A percentile compares a stretch with the other conserved stretches of the same genome.
Conservation (phyloP, 257 asterid species). For the Rehmannia glutinosa region DNA sequence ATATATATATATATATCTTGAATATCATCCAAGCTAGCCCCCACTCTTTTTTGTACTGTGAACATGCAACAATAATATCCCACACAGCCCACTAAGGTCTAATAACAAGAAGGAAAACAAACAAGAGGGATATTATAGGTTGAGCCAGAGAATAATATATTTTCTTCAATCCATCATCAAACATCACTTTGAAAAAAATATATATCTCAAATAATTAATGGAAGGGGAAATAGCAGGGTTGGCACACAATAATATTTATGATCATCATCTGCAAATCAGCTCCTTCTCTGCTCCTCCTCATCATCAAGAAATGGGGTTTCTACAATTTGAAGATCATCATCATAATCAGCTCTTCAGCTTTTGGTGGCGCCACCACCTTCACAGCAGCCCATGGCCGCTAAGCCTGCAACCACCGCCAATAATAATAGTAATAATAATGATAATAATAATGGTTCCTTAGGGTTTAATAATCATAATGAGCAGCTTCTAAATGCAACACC, state of each 20-base stretch:
- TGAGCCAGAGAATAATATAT: neutral
- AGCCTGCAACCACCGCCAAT: slow-evolving; percentile 18
- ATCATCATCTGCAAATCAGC: slow-evolving; percentile 42
- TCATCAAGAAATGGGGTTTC: slow-evolving; percentile 65
- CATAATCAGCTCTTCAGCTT: slow-evolving; percentile 57
- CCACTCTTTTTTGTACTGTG: slow-evolving; percentile 34
- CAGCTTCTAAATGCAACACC: slow-evolving; percentile 46
- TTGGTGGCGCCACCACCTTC: slow-evolving; percentile 36
- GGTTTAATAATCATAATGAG: slow-evolving; percentile 44
- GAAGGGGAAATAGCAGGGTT: slow-evolving; percentile 65
- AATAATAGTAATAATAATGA: no score
- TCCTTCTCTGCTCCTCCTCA: slow-evolving; percentile 31
- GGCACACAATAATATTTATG: slow-evolving; percentile 43
- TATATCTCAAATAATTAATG: slow-evolving; percentile 28
- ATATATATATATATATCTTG: neutral
- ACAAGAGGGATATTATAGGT: neutral
- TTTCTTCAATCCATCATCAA: slow-evolving; percentile 38
- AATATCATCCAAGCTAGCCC: neutral
- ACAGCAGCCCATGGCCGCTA: slow-evolving; percentile 18
- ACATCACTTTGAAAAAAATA: slow-evolving; percentile 15
- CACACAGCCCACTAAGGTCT: slow-evolving; percentile 29
- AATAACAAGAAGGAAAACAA: no score
- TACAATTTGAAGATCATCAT: slow-evolving; percentile 63
- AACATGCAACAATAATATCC: slow-evolving; percentile 49
- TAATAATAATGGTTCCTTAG: slow-evolving; percentile 38